These are phyloP conservation scores for Phytophthora sp. DNA, from an alignment of 352 stramenopile species.

Conservation along the genomic window DNA sequence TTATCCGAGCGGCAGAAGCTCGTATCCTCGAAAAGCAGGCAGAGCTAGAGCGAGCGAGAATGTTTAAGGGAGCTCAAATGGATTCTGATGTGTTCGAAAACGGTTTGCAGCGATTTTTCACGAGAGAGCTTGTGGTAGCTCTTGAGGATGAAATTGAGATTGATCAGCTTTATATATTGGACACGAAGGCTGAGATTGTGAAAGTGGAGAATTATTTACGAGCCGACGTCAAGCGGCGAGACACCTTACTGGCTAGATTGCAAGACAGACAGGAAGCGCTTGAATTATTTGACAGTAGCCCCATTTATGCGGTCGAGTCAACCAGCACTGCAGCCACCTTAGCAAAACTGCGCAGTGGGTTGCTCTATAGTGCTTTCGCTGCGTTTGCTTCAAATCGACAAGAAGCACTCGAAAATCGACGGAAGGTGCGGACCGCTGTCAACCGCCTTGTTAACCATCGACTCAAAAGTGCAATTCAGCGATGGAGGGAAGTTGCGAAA, in stretches of 20 bases:
- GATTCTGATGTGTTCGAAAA: constrained; percentile 81
- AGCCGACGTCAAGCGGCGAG: constrained; percentile 52
- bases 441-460: constrained; percentile 31
- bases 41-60: constrained; percentile 69
- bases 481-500: constrained; percentile 38
- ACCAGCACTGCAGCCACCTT: constrained; percentile 26
- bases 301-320: constrained; percentile 13
- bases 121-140: constrained; percentile 70
- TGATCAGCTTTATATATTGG: constrained; percentile 84
- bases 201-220: constrained; percentile 76
- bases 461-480: constrained; percentile 25
- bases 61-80: constrained; percentile 77
- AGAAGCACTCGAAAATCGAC: constrained; percentile 32
- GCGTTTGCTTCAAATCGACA: constrained; percentile 54
- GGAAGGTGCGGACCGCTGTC: constrained; percentile 48
- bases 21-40: constrained; percentile 84
- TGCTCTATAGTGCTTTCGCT: constrained; percentile 55
- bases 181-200: constrained; percentile 76
- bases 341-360: constrained; percentile 44
- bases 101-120: constrained; percentile 78
- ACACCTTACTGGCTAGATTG: constrained; percentile 38
- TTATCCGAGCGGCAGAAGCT: constrained; percentile 69
- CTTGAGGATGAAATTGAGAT: constrained; percentile 87
- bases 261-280: constrained; percentile 51
- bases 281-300: constrained; percentile 53